A percentile compares a stretch with the other conserved stretches of the same genome.
Conservation (phyloP, 495 filamentous ascomycete genomes). For the Trichoderma erinaceum region DNA sequence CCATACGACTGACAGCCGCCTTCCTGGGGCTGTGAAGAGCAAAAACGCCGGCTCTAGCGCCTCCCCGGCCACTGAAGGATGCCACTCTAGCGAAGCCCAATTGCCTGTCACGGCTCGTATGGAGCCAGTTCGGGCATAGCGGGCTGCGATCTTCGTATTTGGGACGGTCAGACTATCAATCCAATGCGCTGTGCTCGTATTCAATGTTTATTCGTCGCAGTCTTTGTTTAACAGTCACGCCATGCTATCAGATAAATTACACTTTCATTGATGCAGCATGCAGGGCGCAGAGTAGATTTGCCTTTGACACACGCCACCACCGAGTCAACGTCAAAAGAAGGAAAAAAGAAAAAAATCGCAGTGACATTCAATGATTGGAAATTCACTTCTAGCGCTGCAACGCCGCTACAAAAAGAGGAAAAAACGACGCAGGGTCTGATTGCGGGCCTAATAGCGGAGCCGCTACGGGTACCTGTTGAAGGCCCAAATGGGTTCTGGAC, state of each 20-base stretch:
- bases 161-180: not conserved
- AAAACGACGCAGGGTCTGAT: not conserved
- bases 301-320: too few species aligned
- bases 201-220: not conserved
- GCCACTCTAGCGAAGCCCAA: not conserved
- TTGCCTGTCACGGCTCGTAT: constrained; percentile 12
- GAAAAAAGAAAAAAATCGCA: too few species aligned
- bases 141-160: not conserved
- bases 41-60: not conserved
- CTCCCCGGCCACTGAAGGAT: not conserved
- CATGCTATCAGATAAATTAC: too few species aligned
- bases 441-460: not conserved
- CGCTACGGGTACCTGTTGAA: not conserved
- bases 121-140: constrained; percentile 6
- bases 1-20: not conserved
- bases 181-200: not conserved
- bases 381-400: too few species aligned
- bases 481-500: too few species aligned
- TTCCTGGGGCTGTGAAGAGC: not conserved
- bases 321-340: too few species aligned
- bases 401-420: too few species aligned
- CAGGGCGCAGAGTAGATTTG: too few species aligned
- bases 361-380: too few species aligned
- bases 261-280: too few species aligned
- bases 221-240: not conserved